Percentiles rank a stretch among this genome's conserved stretches.
Evolutionary conservation across 768 basidiomycete genomes (phyloP).

Genomic region (Kwoniella mangroviensis): DNA sequence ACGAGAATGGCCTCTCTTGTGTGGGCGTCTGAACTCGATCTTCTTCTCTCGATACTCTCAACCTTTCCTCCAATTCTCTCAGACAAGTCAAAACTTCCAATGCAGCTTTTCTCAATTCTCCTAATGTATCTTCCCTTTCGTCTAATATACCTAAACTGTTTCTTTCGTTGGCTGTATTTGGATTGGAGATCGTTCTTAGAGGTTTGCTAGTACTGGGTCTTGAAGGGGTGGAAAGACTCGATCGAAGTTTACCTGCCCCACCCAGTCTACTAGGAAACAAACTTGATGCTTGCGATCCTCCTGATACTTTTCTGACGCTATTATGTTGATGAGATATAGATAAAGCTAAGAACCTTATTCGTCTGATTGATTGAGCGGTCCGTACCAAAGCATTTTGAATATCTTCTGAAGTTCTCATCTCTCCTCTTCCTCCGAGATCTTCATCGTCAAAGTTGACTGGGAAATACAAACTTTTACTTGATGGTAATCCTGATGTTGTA

Average conservation of each 20-base stretch:
- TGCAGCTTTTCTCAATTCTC: conserved; percentile 73
- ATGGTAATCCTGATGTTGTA: conserved; percentile 6
- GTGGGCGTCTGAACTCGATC: conserved; percentile 1
- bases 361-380: conserved; percentile 43
- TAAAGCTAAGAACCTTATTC: conserved; percentile 41
- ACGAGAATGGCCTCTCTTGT: not conserved
- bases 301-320: conserved; percentile 17
- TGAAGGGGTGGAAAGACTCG: conserved; percentile 50
- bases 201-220: conserved; percentile 37
- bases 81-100: conserved; percentile 81
- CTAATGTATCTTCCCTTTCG: conserved; percentile 61
- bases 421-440: not conserved
- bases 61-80: conserved; percentile 77
- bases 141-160: conserved; percentile 27
- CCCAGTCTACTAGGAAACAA: conserved; percentile 14
- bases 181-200: conserved; percentile 26
- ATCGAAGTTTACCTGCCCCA: conserved; percentile 19
- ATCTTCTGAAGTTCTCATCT: conserved; percentile 23
- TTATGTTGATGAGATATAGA: conserved; percentile 31
- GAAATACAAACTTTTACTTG: conserved; percentile 20
- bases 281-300: not conserved
- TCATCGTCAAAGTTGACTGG: conserved; percentile 18
- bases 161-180: conserved; percentile 9
- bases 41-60: conserved; percentile 59
- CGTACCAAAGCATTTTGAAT: conserved; percentile 28